Evolutionary conservation across 768 basidiomycete genomes (phyloP).

Genomic region (Rhizopogon roseolus): DNA sequence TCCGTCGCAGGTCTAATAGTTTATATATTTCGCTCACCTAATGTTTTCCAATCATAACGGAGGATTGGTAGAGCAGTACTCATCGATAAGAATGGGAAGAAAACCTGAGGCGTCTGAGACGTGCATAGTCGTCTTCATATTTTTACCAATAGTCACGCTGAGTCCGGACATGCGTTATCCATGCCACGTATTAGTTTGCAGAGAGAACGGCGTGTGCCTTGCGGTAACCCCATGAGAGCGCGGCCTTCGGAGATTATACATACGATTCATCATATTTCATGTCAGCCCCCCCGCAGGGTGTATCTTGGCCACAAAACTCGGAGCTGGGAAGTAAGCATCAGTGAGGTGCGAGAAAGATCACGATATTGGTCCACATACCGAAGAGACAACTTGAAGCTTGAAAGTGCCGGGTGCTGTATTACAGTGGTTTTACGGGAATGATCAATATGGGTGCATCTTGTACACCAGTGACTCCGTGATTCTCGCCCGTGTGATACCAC

Average conservation of each 20-base stretch:
- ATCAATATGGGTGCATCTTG: too few relatives aligned
- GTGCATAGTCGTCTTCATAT: background rate
- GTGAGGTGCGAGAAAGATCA: background rate
- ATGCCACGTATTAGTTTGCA: too few relatives aligned
- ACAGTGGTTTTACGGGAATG: too few relatives aligned
- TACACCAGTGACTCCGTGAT: too few relatives aligned
- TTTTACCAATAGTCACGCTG: background rate
- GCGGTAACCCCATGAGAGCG: slow-evolving; percentile 33
- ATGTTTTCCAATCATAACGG: background rate
- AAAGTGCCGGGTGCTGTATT: too few relatives aligned
- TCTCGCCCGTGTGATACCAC: too few relatives aligned
- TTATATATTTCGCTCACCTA: background rate
- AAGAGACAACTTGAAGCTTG: slow-evolving; percentile 50
- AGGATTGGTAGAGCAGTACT: background rate
- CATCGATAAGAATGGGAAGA: background rate
- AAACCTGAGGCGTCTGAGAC: background rate
- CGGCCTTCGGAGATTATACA: slow-evolving; percentile 72
- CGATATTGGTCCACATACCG: slow-evolving; percentile 34
- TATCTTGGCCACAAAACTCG: slow-evolving; percentile 98
- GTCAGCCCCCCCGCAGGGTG: slow-evolving; percentile 93
- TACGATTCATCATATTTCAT: slow-evolving; percentile 99
- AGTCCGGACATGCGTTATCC: too few relatives aligned
- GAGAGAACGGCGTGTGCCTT: too few relatives aligned
- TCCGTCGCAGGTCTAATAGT: background rate
- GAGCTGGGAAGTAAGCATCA: slow-evolving; percentile 46